Evolutionary conservation across 2,329 filamentous ascomycete genomes (phyloP), one percentile per base, ranked within the genome.

Genomic region (Lachnellula subtilissima): DNA sequence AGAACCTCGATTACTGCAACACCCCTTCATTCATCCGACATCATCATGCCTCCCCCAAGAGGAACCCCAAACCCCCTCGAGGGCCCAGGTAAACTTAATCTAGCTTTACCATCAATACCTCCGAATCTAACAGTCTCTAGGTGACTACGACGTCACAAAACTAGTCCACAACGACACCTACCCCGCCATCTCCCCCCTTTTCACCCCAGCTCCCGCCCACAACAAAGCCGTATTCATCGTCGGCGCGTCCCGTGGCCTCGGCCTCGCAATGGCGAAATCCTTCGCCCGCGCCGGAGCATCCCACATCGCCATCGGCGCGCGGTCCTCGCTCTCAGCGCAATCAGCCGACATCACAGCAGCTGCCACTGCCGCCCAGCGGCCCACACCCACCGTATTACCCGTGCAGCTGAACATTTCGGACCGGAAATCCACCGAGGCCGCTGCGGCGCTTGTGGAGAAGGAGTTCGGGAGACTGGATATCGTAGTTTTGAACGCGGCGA

Each of bases 241-340:
- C 0, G 83, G 82, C 8, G 81, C 77, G 0, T 79, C 77, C 2
- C 77, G 76, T 40, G 81, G 81, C 3, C 76, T 84, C 37, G 82
- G 83, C 5, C 72, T 72, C 2, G 74, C 76, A 14, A 80, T 76
- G 3, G 81, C 81, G 1, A 64, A 80, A n/a, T 76, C 79, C 9
- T 86, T 77, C 62, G 82, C 81, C 19, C 71, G 71, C 61, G 81
- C 82, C 4, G 78, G 78, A 4, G 78, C 76, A 32, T 73, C 76
- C 0, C 67, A 70, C 28, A 80, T 87, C 54, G 77, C 19, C 19
- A 19, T 19, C 19, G 19, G 19, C 19, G 19, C 19, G 19, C 19
- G 19, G 19, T 19, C 19, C 19, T 19, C 19, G 19, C 19, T 19
- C 19, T 19, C 19, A 76, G 55, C 58, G 5, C 50, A 62, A 17